Conservation (phyloP, 768 basidiomycete species). For the Podaxis sp. region DNA sequence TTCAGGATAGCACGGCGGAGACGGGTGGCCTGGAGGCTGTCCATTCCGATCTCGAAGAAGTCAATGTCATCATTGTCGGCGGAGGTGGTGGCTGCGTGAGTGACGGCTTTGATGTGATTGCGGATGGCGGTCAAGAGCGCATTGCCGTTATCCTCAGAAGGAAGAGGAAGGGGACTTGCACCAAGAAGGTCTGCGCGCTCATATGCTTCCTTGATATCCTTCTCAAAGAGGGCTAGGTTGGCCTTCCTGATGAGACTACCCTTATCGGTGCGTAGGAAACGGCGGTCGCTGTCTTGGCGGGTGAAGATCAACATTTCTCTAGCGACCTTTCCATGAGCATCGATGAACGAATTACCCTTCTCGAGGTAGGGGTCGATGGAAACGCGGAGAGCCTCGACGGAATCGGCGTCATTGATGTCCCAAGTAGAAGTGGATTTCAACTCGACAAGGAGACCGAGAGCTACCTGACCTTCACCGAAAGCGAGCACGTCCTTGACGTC, state of each 20-base stretch:
- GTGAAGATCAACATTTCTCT: conserved; percentile 38
- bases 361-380: conserved; percentile 30
- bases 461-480: conserved; percentile 33
- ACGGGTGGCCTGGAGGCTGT: conserved; percentile 35
- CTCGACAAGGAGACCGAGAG: conserved; percentile 37
- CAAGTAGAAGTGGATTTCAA: conserved; percentile 18
- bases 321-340: conserved; percentile 35
- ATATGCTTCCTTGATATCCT: conserved; percentile 33
- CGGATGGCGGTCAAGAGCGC: conserved; percentile 22
- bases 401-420: conserved; percentile 18
- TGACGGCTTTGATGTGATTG: conserved; percentile 22
- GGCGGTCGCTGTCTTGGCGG: conserved; percentile 25
- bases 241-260: conserved; percentile 34
- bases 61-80: conserved; percentile 24
- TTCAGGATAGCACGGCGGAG: conserved; percentile 29
- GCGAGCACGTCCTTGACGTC: conserved; percentile 34
- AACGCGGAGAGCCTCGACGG: conserved; percentile 18
- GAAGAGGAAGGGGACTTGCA: conserved; percentile 24
- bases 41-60: conserved; percentile 41
- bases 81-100: conserved; percentile 11
- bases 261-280: conserved; percentile 35
- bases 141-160: conserved; percentile 17
- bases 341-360: conserved; percentile 32
- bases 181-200: conserved; percentile 23
- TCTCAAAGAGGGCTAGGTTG: conserved; percentile 28